Conservation (phyloP, 148 eudicot species). For the Hydrangea macrophylla region DNA sequence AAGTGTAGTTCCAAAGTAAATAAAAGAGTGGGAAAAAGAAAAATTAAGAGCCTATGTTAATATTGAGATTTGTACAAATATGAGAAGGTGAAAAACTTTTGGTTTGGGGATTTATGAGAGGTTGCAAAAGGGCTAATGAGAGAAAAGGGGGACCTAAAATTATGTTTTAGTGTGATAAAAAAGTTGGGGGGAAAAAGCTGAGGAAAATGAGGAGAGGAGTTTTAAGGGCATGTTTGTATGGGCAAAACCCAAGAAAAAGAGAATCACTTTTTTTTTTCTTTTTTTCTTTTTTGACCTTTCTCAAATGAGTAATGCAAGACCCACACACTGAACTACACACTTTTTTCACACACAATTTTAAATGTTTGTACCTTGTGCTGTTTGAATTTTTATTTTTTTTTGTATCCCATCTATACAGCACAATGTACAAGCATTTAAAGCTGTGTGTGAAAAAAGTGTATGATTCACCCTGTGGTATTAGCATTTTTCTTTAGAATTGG, state of each 20-base stretch:
- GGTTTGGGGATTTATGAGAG: slow-evolving; percentile 2
- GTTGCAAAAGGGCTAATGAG: background rate
- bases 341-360: too few species aligned
- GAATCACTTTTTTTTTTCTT: background rate
- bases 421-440: too few species aligned
- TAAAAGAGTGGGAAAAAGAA: background rate
- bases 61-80: background rate
- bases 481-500: too few species aligned
- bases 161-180: background rate
- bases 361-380: too few species aligned
- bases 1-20: background rate
- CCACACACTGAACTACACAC: too few species aligned
- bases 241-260: slow-evolving; percentile 2
- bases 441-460: too few species aligned
- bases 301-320: too few species aligned
- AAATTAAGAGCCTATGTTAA: too few species aligned
- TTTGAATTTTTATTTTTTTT: too few species aligned
- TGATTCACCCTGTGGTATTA: too few species aligned
- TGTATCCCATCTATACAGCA: too few species aligned
- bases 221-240: background rate
- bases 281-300: too few species aligned
- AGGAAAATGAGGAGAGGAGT: background rate
- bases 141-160: background rate
- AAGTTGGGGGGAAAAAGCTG: slow-evolving; percentile 5
- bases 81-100: background rate